Evolutionary conservation across 306 rosid genomes (phyloP).

Genomic region (Inga leiocalycina): DNA sequence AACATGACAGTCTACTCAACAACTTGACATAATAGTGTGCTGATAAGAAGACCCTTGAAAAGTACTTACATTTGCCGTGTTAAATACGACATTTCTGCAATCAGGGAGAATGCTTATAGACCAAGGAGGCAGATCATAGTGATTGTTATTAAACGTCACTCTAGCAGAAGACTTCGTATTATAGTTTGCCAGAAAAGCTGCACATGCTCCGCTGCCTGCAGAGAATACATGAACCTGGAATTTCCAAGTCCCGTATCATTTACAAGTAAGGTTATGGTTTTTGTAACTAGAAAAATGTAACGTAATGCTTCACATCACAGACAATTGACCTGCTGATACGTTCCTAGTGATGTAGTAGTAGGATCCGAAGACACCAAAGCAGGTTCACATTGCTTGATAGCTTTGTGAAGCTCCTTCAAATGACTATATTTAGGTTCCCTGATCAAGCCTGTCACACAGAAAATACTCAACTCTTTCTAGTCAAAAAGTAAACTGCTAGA

Average conservation of each 20-base stretch:
- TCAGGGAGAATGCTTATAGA: conserved; percentile 96
- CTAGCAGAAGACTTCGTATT: conserved; percentile 58
- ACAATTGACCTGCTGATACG: conserved; percentile 76
- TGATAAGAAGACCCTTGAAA: not conserved
- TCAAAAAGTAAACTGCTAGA: not conserved
- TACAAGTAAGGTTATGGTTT: conserved; percentile 1
- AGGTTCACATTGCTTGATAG: conserved; percentile 77
- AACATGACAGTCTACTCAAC: conserved; percentile 34
- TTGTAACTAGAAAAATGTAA: conserved; percentile 16
- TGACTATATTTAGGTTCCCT: conserved; percentile 91
- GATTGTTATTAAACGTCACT: conserved; percentile 72
- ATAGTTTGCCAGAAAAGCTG: conserved; percentile 87
- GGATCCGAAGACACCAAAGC: conserved; percentile 91
- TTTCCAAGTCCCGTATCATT: conserved; percentile 28
- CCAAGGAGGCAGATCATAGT: conserved; percentile 90
- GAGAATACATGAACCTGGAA: conserved; percentile 81
- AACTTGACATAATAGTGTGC: conserved; percentile 13
- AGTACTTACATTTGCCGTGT: conserved; percentile 82
- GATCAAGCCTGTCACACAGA: conserved; percentile 62
- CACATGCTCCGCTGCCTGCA: conserved; percentile 62
- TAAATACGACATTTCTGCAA: conserved; percentile 69
- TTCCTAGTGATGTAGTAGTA: conserved; percentile 66
- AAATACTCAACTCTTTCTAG: conserved; percentile 16
- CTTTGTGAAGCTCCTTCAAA: conserved; percentile 81
- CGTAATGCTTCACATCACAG: conserved; percentile 17